Percentiles rank a stretch among this genome's conserved stretches.
Evolutionary conservation across 257 asterid species (phyloP).

Genomic region (Solanum bukasovii): DNA sequence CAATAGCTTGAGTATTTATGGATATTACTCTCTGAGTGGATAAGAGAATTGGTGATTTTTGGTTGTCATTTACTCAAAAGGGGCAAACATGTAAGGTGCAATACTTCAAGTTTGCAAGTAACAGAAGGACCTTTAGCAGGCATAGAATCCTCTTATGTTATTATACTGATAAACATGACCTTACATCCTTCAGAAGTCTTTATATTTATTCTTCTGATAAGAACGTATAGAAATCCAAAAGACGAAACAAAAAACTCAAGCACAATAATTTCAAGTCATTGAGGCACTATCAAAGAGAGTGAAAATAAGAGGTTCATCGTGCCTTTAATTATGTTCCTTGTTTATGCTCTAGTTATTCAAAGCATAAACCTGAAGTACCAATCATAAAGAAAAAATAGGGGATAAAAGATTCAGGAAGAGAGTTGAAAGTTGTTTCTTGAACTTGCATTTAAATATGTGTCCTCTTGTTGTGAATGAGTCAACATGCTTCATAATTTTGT

Average conservation of each 20-base stretch:
- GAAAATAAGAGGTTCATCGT: not conserved
- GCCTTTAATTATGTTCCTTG: not conserved
- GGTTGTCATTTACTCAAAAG: not conserved
- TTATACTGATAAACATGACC: not conserved
- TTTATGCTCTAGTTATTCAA: not conserved
- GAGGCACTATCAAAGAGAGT: not conserved
- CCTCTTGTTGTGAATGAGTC: not conserved
- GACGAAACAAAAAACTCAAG: not conserved
- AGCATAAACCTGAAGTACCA: not conserved
- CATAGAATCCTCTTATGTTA: not conserved
- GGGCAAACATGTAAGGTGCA: not conserved
- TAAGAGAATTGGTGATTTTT: not conserved
- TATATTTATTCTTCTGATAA: not conserved
- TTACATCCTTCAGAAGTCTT: not conserved
- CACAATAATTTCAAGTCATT: not conserved
- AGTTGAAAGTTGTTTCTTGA: not conserved
- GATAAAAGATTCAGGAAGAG: not conserved
- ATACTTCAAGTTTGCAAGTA: not conserved
- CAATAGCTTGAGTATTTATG: not conserved
- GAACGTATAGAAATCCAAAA: not conserved
- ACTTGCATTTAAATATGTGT: not conserved
- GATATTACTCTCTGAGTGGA: not conserved
- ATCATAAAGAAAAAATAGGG: not conserved
- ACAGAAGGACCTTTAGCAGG: not conserved
- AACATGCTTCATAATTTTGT: not conserved